These are phyloP conservation scores for Brettanomyces custersianus DNA, from an alignment of 805 yeast genomes.

Conservation along the genomic window DNA sequence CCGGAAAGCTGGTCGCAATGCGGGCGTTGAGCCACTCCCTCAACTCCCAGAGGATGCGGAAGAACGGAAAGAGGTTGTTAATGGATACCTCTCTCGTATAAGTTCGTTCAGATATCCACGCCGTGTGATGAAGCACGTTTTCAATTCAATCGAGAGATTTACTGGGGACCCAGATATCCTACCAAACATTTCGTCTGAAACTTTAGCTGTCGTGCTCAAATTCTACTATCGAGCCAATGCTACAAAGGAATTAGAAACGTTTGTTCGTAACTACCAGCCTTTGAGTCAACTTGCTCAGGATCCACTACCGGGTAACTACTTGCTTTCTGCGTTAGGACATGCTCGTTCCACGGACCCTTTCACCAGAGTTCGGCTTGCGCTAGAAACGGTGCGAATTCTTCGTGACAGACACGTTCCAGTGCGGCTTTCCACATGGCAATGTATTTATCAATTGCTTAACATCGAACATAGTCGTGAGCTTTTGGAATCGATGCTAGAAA, in stretches of 20 bases:
- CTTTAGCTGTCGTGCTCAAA: too few species aligned
- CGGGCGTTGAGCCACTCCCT: too few species aligned
- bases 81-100: too few species aligned
- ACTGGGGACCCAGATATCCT: too few species aligned
- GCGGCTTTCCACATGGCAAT: conserved; percentile 1
- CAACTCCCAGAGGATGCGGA: too few species aligned
- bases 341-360: not conserved
- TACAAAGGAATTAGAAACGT: not conserved
- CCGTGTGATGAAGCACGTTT: too few species aligned
- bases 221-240: not conserved
- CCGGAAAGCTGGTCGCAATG: too few species aligned
- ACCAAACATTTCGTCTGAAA: too few species aligned
- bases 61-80: too few species aligned
- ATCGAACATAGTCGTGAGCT: not conserved
- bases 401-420: not conserved
- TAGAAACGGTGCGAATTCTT: not conserved
- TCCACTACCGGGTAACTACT: not conserved
- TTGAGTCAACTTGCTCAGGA: not conserved
- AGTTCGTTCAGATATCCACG: too few species aligned
- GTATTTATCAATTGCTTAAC: not conserved
- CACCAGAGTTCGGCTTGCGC: not conserved
- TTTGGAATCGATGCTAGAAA: not conserved
- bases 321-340: not conserved
- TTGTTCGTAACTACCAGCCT: not conserved
- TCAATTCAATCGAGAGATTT: too few species aligned